A percentile compares a stretch with the other conserved stretches of the same genome.
These are phyloP conservation scores for Dioscorea alata DNA, from an alignment of 106 monocot species.

Conservation along the genomic window DNA sequence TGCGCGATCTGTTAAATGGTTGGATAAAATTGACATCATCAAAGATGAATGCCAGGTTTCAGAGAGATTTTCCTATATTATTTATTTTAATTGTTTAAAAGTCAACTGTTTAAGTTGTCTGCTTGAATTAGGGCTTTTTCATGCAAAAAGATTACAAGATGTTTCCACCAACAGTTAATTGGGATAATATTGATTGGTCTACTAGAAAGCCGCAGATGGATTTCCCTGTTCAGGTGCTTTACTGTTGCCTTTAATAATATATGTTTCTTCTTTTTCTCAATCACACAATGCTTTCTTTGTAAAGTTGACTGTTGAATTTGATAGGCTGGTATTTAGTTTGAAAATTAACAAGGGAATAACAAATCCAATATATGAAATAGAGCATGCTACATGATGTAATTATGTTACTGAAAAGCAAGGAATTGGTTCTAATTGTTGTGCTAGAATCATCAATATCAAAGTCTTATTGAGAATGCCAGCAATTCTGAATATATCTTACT, in stretches of 20 bases:
- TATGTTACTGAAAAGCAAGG: too few relatives aligned
- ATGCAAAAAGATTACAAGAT: slow-evolving; percentile 98
- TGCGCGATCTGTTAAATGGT: slow-evolving; percentile 96
- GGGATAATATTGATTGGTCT: slow-evolving; percentile 91
- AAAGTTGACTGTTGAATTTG: too few relatives aligned
- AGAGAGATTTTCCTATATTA: not conserved
- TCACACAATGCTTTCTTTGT: too few relatives aligned
- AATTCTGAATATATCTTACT: too few relatives aligned
- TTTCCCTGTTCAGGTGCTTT: slow-evolving; percentile 85
- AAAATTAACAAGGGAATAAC: too few relatives aligned
- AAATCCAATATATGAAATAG: too few relatives aligned
- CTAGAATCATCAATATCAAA: too few relatives aligned
- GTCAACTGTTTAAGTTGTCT: not conserved
- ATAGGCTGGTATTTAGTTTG: too few relatives aligned
- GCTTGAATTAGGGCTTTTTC: slow-evolving; percentile 70
- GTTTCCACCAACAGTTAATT: slow-evolving; percentile 92
- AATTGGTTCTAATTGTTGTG: too few relatives aligned
- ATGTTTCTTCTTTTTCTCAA: not conserved
- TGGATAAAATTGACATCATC: slow-evolving; percentile 72
- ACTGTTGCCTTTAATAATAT: too few relatives aligned
- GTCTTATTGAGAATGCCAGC: too few relatives aligned
- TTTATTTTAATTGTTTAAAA: not conserved
- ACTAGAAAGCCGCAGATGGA: slow-evolving; percentile 86
- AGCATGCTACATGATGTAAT: too few relatives aligned
- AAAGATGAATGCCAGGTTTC: slow-evolving; percentile 86